Percentiles rank a stretch among this genome's conserved stretches.
phyloP scores from a whole-genome alignment of 176 grass and related monocot genomes.

The Guadua angustifolia region DNA sequence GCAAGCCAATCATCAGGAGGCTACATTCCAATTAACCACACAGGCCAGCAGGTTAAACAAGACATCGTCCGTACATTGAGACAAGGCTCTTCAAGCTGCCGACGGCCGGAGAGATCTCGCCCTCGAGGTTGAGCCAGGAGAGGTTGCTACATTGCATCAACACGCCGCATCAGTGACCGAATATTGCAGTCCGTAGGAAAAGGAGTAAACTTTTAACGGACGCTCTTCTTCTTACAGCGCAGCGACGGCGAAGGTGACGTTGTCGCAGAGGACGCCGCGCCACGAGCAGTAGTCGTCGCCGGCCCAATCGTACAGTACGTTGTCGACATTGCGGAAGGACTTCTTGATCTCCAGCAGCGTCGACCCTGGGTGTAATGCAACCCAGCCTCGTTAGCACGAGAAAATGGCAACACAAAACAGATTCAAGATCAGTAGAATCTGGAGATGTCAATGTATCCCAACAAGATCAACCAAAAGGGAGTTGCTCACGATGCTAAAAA shows the following conservation, averaged over 20 bases:
- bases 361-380: slow-evolving; percentile 57
- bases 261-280: slow-evolving; percentile 93
- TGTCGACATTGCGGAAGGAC: slow-evolving; percentile 93
- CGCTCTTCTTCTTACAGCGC: slow-evolving; percentile 73
- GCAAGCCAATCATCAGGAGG: not conserved
- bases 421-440: not conserved
- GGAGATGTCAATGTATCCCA: not conserved
- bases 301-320: slow-evolving; percentile 89
- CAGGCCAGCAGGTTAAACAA: not conserved
- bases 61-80: slow-evolving; percentile 60
- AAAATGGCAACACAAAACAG: not conserved
- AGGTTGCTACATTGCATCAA: slow-evolving; percentile 71
- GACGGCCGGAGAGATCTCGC: slow-evolving; percentile 88
- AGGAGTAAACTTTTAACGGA: not conserved
- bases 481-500: not conserved
- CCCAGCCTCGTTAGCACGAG: slow-evolving; percentile 4
- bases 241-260: slow-evolving; percentile 82
- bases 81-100: slow-evolving; percentile 74
- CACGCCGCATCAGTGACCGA: slow-evolving; percentile 2
- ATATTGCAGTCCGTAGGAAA: not conserved
- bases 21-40: not conserved
- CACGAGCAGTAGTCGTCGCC: slow-evolving; percentile 75
- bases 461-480: not conserved
- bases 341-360: slow-evolving; percentile 91
- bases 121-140: slow-evolving; percentile 82